Percentiles rank a stretch among this genome's conserved stretches.
Evolutionary conservation across 768 basidiomycete species (phyloP).

Genomic region (Sistotremastrum suecicum): DNA sequence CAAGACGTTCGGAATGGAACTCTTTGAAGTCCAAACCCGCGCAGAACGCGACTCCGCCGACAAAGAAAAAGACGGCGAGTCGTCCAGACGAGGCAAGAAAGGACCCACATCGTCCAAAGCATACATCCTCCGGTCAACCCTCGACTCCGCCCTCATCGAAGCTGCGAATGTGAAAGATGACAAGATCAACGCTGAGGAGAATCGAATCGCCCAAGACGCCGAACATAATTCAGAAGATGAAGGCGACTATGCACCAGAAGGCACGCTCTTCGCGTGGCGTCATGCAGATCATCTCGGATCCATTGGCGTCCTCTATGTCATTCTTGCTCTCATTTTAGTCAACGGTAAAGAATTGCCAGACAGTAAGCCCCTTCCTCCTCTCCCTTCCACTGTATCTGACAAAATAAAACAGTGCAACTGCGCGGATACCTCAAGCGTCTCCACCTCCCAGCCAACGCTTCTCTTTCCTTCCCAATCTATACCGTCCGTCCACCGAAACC

Average conservation of each 20-base stretch:
- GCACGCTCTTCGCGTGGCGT: conserved; percentile 40
- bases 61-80: conserved; percentile 28
- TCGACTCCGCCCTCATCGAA: conserved; percentile 50
- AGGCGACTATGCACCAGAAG: conserved; percentile 34
- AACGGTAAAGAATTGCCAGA: conserved; percentile 63
- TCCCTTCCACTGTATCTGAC: not conserved
- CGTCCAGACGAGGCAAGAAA: conserved; percentile 27
- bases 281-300: conserved; percentile 49
- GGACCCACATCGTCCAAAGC: conserved; percentile 52
- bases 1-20: conserved; percentile 68
- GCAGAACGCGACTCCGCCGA: conserved; percentile 36
- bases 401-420: conserved; percentile 69
- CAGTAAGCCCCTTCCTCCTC: conserved; percentile 30
- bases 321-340: conserved; percentile 76
- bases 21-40: conserved; percentile 61
- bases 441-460: conserved; percentile 34
- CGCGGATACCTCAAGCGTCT: conserved; percentile 56
- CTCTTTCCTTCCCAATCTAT: conserved; percentile 33
- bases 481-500: conserved; percentile 31
- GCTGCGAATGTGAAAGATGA: conserved; percentile 38
- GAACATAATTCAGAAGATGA: conserved; percentile 33
- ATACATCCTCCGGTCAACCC: conserved; percentile 69
- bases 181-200: conserved; percentile 26
- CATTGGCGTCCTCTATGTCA: conserved; percentile 64
- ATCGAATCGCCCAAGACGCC: conserved; percentile 32